A percentile compares a stretch with the other conserved stretches of the same genome.
Conservation (phyloP, 1,284 basidiomycete genomes). For the Vanrija sp. region DNA sequence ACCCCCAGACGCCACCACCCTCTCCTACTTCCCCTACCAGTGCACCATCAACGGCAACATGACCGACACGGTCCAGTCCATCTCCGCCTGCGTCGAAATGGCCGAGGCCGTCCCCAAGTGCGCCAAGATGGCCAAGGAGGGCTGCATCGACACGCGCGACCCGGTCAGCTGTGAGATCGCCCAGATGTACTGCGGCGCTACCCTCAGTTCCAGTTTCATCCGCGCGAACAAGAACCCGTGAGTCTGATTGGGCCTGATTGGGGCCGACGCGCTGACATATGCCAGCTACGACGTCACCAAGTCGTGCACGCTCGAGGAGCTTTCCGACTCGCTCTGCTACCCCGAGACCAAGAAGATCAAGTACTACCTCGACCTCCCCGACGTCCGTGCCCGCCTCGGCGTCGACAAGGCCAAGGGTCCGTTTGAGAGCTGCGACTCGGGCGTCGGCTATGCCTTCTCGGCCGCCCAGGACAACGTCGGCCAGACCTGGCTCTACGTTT, state of each 20-base stretch:
- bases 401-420: constrained; percentile 56
- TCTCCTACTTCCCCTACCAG: constrained; percentile 45
- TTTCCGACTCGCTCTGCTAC: constrained; percentile 48
- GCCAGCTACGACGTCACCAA: constrained; percentile 60
- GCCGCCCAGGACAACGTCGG: constrained; percentile 32
- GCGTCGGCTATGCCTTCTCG: constrained; percentile 47
- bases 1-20: constrained; percentile 12
- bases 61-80: constrained; percentile 36
- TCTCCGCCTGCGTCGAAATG: constrained; percentile 39
- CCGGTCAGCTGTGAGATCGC: constrained; percentile 60
- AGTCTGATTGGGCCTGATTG: constrained; percentile 5
- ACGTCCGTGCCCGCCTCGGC: constrained; percentile 58
- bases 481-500: constrained; percentile 57
- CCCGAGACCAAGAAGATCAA: constrained; percentile 47
- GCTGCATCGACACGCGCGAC: constrained; percentile 51
- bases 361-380: constrained; percentile 57
- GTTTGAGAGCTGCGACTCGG: constrained; percentile 54
- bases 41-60: constrained; percentile 41
- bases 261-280: constrained; percentile 2
- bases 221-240: constrained; percentile 41
- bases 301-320: constrained; percentile 54
- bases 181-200: constrained; percentile 54
- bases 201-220: constrained; percentile 44
- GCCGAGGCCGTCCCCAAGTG: constrained; percentile 46
- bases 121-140: constrained; percentile 28